Evolutionary conservation across 2,329 filamentous ascomycete genomes (phyloP).

Genomic region (Fusarium napiforme): DNA sequence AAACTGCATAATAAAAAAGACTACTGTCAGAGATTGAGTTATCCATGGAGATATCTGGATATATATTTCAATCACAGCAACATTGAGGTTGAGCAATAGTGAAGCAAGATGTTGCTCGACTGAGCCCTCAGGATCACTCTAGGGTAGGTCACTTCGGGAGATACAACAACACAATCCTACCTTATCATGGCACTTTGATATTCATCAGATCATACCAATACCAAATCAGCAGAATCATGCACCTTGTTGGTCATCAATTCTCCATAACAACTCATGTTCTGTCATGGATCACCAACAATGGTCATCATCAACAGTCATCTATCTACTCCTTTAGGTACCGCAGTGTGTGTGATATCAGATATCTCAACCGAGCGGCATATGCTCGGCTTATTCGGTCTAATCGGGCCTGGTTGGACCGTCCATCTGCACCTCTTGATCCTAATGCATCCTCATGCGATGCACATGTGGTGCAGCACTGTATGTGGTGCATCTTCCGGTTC

Average conservation of each 20-base stretch:
- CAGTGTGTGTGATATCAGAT: not conserved
- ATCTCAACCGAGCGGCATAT: constrained; percentile 3
- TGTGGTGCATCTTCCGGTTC: not conserved
- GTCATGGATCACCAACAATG: not conserved
- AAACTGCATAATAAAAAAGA: not conserved
- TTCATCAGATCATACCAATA: not conserved
- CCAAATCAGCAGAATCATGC: not conserved
- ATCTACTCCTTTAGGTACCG: not conserved
- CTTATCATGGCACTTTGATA: not conserved
- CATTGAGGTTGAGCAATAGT: not conserved
- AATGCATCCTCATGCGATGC: constrained; percentile 27
- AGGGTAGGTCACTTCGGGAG: not conserved
- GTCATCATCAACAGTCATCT: not conserved
- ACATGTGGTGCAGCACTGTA: constrained; percentile 7
- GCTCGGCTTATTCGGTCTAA: constrained; percentile 20
- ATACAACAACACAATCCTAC: not conserved
- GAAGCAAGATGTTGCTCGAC: not conserved
- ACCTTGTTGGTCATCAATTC: not conserved
- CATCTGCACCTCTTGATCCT: constrained; percentile 22
- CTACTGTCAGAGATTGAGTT: too few species aligned
- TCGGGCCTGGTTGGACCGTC: constrained; percentile 9
- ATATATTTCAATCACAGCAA: not conserved
- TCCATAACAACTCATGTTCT: not conserved
- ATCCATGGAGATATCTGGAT: not conserved
- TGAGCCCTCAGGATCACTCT: not conserved